Percentiles rank a stretch among this genome's conserved stretches.
Conservation (phyloP, 2,329 filamentous ascomycete species). For the Helotiales sp. region DNA sequence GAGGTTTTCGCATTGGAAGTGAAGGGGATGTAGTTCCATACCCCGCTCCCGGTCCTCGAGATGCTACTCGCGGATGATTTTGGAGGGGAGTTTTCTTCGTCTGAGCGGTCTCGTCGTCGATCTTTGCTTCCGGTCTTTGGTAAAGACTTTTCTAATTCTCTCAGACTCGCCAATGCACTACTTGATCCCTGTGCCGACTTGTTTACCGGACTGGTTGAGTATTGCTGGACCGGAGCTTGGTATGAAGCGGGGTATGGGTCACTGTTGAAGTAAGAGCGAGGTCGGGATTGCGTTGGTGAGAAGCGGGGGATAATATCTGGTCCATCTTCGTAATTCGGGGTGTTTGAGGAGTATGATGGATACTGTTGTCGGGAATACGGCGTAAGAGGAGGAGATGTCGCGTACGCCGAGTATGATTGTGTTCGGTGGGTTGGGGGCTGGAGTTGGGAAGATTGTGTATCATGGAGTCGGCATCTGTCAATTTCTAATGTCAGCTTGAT, state of each 20-base stretch:
- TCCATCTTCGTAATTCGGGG: conserved; percentile 44
- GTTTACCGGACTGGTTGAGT: conserved; percentile 4
- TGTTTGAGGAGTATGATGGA: conserved; percentile 41
- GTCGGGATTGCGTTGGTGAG: conserved; percentile 61
- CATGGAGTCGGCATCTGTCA: conserved; percentile 28
- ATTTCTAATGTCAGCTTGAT: background rate
- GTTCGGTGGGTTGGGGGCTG: conserved; percentile 10
- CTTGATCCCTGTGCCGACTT: conserved; percentile 2
- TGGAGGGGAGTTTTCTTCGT: too few species aligned
- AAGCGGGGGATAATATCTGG: conserved; percentile 65
- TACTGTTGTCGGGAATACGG: conserved; percentile 24
- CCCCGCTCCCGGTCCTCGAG: conserved; percentile 24
- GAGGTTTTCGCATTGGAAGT: conserved; percentile 21
- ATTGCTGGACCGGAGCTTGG: conserved; percentile 39
- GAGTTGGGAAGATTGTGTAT: conserved; percentile 26
- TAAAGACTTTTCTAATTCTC: conserved; percentile 31
- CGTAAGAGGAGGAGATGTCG: conserved; percentile 36
- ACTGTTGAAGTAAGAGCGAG: conserved; percentile 53
- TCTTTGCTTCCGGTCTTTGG: conserved; percentile 25
- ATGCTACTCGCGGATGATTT: conserved; percentile 20
- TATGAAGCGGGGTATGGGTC: conserved; percentile 39
- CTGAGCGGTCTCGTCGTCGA: too few species aligned
- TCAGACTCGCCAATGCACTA: conserved; percentile 29
- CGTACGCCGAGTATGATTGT: conserved; percentile 21
- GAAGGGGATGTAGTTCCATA: conserved; percentile 35